These are phyloP conservation scores for Penicillium maclennaniae DNA, from an alignment of 495 filamentous ascomycete genomes.

Conservation along the genomic window DNA sequence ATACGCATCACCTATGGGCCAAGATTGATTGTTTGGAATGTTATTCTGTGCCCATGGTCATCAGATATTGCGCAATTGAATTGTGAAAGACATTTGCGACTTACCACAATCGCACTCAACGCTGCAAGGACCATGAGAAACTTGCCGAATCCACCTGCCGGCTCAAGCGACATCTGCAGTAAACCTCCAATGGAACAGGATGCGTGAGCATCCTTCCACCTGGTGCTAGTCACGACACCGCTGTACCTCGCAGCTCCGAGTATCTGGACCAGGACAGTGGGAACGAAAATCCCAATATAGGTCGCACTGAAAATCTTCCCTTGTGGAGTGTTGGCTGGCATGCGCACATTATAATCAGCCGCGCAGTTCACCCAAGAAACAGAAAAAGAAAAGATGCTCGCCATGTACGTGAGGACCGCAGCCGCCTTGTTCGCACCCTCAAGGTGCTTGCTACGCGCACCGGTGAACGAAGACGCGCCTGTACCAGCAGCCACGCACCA, in stretches of 20 bases:
- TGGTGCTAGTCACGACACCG: constrained; percentile 41
- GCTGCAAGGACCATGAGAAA: constrained; percentile 36
- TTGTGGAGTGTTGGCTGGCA: constrained; percentile 49
- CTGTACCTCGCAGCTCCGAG: constrained; percentile 63
- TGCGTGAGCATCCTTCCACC: constrained; percentile 49
- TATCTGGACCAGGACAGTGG: constrained; percentile 61
- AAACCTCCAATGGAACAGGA: constrained; percentile 57
- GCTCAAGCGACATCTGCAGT: constrained; percentile 53
- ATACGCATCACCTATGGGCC: constrained; percentile 31
- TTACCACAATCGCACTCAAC: constrained; percentile 33
- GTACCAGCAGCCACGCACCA: constrained; percentile 39
- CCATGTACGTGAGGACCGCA: constrained; percentile 58
- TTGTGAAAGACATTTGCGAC: not conserved
- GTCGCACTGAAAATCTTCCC: constrained; percentile 57
- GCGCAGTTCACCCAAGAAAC: constrained; percentile 63
- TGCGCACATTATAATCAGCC: constrained; percentile 67
- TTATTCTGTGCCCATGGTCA: constrained; percentile 18
- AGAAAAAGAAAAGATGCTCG: constrained; percentile 59
- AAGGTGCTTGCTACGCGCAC: constrained; percentile 32
- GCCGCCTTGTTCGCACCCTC: constrained; percentile 52
- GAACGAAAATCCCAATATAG: constrained; percentile 56
- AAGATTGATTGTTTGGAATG: constrained; percentile 32
- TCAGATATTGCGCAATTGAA: not conserved
- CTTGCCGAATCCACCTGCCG: constrained; percentile 37
- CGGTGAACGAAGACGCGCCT: constrained; percentile 26